These are phyloP conservation scores for Seminavis robusta DNA, from an alignment of 108 stramenopile genomes.

Conservation along the genomic window DNA sequence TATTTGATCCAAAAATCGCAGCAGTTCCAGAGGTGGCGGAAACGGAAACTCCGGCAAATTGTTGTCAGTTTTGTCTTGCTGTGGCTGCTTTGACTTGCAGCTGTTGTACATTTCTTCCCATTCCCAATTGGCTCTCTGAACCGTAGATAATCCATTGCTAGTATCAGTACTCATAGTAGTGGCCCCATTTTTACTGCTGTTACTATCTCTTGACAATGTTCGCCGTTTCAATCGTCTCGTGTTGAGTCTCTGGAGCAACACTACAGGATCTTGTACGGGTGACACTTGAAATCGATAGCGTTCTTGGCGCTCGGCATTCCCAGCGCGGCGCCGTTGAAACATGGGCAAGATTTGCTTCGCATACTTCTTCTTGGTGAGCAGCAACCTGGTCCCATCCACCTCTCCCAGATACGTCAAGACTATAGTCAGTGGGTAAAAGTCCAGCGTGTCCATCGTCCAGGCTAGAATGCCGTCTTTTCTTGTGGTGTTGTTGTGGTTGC, in stretches of 20 bases:
- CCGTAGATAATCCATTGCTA: no score
- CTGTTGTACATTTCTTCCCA: no score
- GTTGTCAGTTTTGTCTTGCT: no score
- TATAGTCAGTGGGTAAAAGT: slow-evolving; percentile 57
- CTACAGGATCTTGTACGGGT: slow-evolving; percentile 67
- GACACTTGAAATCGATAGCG: slow-evolving; percentile 43
- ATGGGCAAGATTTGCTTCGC: slow-evolving; percentile 46
- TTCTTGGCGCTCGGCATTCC: slow-evolving; percentile 9
- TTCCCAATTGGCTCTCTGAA: slow-evolving; percentile 22
- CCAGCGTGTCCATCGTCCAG: slow-evolving; percentile 31
- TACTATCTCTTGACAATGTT: no score
- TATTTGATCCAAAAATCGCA: slow-evolving; percentile 19
- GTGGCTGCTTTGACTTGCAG: no score
- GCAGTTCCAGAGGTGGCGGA: slow-evolving; percentile 7
- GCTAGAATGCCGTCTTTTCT: no score
- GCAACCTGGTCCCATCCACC: slow-evolving; percentile 53
- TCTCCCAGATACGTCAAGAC: slow-evolving; percentile 68
- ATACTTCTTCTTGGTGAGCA: slow-evolving; percentile 52
- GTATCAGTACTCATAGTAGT: no score
- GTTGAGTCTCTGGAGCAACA: slow-evolving; percentile 68
- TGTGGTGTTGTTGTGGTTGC: no score
- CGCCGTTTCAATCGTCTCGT: slow-evolving; percentile 51
- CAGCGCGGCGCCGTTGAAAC: slow-evolving; percentile 27
- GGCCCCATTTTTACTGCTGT: no score
- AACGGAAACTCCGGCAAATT: background rate